Evolutionary conservation across 805 yeast species (phyloP).

Genomic region (Schizosaccharomyces octosporus): DNA sequence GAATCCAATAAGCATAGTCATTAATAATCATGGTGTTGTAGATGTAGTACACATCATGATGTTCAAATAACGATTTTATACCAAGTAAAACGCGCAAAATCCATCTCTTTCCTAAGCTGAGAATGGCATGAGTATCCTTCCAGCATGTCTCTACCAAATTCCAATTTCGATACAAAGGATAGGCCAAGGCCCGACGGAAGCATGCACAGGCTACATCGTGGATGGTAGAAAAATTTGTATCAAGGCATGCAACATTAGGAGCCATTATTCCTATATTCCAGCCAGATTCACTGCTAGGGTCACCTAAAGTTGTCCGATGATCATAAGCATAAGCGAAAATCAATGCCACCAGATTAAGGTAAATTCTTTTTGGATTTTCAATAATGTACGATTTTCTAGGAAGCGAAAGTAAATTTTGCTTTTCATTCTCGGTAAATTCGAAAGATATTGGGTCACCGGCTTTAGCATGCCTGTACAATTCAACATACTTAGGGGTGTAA

Average conservation of each 20-base stretch:
- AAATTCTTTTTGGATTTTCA: slow-evolving; percentile 28
- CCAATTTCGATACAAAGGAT: slow-evolving; percentile 58
- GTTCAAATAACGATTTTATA: slow-evolving; percentile 49
- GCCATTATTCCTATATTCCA: slow-evolving; percentile 79
- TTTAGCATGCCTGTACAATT: not conserved
- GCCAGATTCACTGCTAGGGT: slow-evolving; percentile 58
- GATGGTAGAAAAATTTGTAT: slow-evolving; percentile 22
- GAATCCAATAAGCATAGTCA: slow-evolving; percentile 54
- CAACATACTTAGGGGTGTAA: slow-evolving; percentile 15
- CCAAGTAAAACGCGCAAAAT: slow-evolving; percentile 36
- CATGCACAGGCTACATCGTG: slow-evolving; percentile 33
- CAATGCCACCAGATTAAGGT: slow-evolving; percentile 38
- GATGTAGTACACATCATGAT: slow-evolving; percentile 63
- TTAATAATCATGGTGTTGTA: slow-evolving; percentile 55
- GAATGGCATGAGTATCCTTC: slow-evolving; percentile 43
- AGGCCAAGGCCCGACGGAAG: slow-evolving; percentile 47
- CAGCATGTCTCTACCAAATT: slow-evolving; percentile 35
- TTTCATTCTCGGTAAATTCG: slow-evolving; percentile 34
- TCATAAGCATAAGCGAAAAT: slow-evolving; percentile 59
- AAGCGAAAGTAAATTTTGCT: slow-evolving; percentile 39
- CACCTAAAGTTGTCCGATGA: slow-evolving; percentile 44
- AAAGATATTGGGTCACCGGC: slow-evolving; percentile 12
- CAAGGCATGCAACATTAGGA: slow-evolving; percentile 58
- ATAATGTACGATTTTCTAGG: slow-evolving; percentile 40
- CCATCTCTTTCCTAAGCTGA: slow-evolving; percentile 45